phyloP scores from a whole-genome alignment of 2,329 filamentous ascomycete genomes.

The Tolypocladium pustulatum region DNA sequence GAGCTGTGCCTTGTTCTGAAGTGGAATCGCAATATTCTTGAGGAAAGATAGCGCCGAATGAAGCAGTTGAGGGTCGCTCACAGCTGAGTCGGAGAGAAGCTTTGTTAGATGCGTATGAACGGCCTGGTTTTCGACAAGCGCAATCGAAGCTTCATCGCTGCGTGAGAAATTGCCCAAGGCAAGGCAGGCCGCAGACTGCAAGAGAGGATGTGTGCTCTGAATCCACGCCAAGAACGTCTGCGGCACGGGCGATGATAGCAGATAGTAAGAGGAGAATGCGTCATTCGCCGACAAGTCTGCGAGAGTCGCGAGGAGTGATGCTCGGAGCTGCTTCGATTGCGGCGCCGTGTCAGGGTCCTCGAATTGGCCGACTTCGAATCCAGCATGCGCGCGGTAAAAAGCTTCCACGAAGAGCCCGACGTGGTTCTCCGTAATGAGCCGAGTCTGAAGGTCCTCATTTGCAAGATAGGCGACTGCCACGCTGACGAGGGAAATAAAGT shows the following conservation, averaged over 20 bases:
- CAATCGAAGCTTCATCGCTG: constrained; percentile 40
- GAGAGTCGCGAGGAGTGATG: constrained; percentile 37
- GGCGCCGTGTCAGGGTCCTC: constrained; percentile 33
- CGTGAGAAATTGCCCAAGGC: constrained; percentile 52
- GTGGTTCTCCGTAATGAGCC: constrained; percentile 28
- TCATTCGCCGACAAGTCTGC: constrained; percentile 43
- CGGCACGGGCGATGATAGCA: constrained; percentile 30
- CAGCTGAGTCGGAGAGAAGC: constrained; percentile 29
- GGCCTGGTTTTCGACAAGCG: constrained; percentile 33
- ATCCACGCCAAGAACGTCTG: constrained; percentile 38
- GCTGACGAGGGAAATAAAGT: constrained; percentile 40
- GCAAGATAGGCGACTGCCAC: constrained; percentile 47
- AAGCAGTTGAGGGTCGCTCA: constrained; percentile 39
- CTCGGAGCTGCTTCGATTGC: constrained; percentile 37
- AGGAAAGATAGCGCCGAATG: constrained; percentile 50
- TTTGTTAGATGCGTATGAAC: constrained; percentile 33
- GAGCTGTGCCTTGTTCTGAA: constrained; percentile 41
- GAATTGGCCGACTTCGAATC: constrained; percentile 25
- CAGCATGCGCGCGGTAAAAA: constrained; percentile 36
- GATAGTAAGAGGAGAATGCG: constrained; percentile 29
- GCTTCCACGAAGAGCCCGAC: constrained; percentile 34
- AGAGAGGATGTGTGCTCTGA: constrained; percentile 23
- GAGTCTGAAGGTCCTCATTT: constrained; percentile 38
- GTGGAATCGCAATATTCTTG: constrained; percentile 53
- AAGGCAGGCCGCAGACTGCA: constrained; percentile 49